phyloP scores from a whole-genome alignment of 163 green algal species.

The Scenedesmus sp. region DNA sequence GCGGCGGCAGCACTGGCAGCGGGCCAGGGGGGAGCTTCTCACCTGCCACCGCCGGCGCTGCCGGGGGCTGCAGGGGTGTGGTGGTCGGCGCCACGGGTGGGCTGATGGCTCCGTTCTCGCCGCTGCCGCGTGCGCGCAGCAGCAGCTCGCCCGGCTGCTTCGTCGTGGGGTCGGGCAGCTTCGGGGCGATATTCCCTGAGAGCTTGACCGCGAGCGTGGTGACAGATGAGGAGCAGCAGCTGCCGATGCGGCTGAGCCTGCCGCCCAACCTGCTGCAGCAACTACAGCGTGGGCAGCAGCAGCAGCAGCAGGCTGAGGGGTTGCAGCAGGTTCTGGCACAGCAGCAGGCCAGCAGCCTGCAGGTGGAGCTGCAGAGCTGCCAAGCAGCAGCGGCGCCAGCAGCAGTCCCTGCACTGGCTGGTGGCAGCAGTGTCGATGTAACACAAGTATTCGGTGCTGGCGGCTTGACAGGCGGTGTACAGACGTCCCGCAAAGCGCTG shows the following conservation, averaged over 20 bases:
- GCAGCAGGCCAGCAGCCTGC: background rate
- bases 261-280: conserved; percentile 4
- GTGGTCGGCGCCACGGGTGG: conserved; percentile 46
- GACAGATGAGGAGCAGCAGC: background rate
- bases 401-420: background rate
- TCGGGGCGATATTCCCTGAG: conserved; percentile 36
- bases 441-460: background rate
- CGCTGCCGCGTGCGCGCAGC: conserved; percentile 15
- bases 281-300: background rate
- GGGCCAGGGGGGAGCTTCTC: background rate
- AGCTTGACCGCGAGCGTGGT: conserved; percentile 35
- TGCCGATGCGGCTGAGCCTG: conserved; percentile 11
- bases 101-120: conserved; percentile 51
- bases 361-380: background rate
- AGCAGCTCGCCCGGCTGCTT: conserved; percentile 15
- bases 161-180: background rate
- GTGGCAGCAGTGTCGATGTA: too few relatives aligned
- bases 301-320: background rate
- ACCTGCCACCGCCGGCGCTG: background rate
- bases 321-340: background rate
- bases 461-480: background rate
- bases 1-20: background rate
- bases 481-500: background rate
- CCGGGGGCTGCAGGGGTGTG: background rate
- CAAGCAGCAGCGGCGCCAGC: background rate